Percentiles rank a stretch among this genome's conserved stretches.
These are phyloP conservation scores for Penstemon newberryi DNA, from an alignment of 257 asterid species.

Conservation along the genomic window DNA sequence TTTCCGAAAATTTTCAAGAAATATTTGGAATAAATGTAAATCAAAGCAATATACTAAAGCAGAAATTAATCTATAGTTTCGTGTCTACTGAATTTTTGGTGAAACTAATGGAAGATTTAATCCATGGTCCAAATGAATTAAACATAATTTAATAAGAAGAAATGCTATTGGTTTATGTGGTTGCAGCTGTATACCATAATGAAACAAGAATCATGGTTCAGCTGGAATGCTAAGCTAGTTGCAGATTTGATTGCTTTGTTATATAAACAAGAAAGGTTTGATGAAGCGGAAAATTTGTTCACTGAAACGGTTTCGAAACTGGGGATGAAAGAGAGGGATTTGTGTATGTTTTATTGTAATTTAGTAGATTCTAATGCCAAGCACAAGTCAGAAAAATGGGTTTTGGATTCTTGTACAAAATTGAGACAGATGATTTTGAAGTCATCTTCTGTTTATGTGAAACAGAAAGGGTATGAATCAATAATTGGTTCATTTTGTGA, in stretches of 20 bases:
- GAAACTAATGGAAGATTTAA: no score
- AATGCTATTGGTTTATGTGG: constrained; percentile 18
- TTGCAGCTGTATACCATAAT: constrained; percentile 69
- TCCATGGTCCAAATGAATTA: no score
- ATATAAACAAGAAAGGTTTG: constrained; percentile 45
- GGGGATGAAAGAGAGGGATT: constrained; percentile 55
- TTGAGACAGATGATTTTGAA: constrained; percentile 40
- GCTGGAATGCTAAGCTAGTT: constrained; percentile 80
- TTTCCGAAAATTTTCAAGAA: no score
- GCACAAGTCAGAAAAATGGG: constrained; percentile 47
- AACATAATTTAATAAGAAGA: not conserved
- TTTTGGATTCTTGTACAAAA: constrained; percentile 40
- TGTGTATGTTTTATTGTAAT: constrained; percentile 60
- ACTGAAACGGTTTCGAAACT: constrained; percentile 46
- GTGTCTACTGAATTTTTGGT: no score
- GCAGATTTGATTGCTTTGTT: constrained; percentile 66
- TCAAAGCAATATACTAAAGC: no score
- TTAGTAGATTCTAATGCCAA: constrained; percentile 58
- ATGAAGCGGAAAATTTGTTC: constrained; percentile 52
- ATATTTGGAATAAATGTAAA: no score
- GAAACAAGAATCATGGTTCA: constrained; percentile 75
- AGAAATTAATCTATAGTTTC: no score
- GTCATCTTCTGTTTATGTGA: constrained; percentile 59
- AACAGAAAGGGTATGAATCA: constrained; percentile 63
- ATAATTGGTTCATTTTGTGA: constrained; percentile 60